These are phyloP conservation scores for Lactarius psammicola DNA, from an alignment of 768 basidiomycete species.

Conservation along the genomic window DNA sequence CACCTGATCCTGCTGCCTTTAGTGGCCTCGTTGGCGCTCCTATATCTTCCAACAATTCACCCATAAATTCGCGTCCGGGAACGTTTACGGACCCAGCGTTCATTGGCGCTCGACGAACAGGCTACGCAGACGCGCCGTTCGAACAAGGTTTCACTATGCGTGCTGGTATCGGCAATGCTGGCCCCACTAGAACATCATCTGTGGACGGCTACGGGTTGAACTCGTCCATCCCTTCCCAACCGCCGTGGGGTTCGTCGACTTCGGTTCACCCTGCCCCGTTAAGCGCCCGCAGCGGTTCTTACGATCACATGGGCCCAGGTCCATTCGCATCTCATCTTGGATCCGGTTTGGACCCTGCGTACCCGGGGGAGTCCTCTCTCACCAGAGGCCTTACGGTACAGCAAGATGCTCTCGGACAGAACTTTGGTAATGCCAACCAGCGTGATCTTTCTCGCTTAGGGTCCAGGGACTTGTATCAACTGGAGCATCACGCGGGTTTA, in stretches of 20 bases:
- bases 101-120: constrained; percentile 17
- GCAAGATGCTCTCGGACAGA: constrained; percentile 21
- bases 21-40: constrained; percentile 46
- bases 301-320: constrained; percentile 22
- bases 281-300: constrained; percentile 15
- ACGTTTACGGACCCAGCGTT: constrained; percentile 18
- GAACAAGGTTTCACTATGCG: constrained; percentile 25
- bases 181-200: constrained; percentile 17
- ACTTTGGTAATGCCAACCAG: constrained; percentile 22
- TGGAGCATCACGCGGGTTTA: constrained; percentile 19
- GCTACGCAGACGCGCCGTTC: constrained; percentile 22
- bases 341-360: constrained; percentile 19
- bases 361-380: constrained; percentile 19
- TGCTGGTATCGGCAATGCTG: constrained; percentile 15
- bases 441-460: constrained; percentile 28
- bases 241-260: constrained; percentile 20
- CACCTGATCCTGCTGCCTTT: constrained; percentile 65
- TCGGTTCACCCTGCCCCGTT: constrained; percentile 13
- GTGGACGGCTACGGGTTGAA: constrained; percentile 23
- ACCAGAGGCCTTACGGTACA: constrained; percentile 15
- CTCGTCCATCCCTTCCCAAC: constrained; percentile 20
- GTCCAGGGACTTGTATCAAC: constrained; percentile 26
- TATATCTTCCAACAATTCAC: constrained; percentile 26
- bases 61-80: constrained; percentile 21
- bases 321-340: constrained; percentile 19